Evolutionary conservation across 495 filamentous ascomycete genomes (phyloP).

Genomic region (Neurospora discreta): DNA sequence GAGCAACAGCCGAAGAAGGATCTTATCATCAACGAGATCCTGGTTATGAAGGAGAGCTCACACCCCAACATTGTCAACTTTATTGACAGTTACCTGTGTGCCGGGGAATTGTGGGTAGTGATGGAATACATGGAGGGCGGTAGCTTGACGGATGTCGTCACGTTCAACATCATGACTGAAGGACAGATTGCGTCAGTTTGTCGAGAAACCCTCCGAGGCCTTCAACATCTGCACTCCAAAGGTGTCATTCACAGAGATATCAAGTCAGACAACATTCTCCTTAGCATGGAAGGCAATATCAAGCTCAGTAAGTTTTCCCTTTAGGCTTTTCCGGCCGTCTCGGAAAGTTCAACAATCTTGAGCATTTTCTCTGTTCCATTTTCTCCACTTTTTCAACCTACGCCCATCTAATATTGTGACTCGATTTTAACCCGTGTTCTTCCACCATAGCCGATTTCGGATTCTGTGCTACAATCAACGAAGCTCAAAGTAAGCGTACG

Average conservation of each 20-base stretch:
- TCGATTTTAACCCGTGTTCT: constrained; percentile 21
- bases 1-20: constrained; percentile 99
- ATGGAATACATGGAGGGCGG: constrained; percentile 99
- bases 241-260: constrained; percentile 98
- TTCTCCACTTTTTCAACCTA: not conserved
- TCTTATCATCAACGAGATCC: constrained; percentile 95
- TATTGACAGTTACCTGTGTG: constrained; percentile 86
- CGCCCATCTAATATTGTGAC: not conserved
- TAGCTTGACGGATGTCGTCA: constrained; percentile 94
- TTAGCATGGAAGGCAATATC: constrained; percentile 92
- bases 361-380: not conserved
- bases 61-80: constrained; percentile 99
- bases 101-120: constrained; percentile 90
- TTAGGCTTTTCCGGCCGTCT: not conserved
- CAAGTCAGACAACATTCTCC: constrained; percentile 94
- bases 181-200: constrained; percentile 94
- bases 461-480: constrained; percentile 98
- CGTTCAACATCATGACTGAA: constrained; percentile 97
- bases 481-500: constrained; percentile 90
- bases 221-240: constrained; percentile 95
- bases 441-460: constrained; percentile 75
- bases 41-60: constrained; percentile 98
- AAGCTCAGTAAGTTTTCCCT: constrained; percentile 70
- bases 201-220: constrained; percentile 79
- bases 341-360: constrained; percentile 1